phyloP scores from a whole-genome alignment of 371 early-diverging fungal genomes.

The Lichtheimia hyalospora region DNA sequence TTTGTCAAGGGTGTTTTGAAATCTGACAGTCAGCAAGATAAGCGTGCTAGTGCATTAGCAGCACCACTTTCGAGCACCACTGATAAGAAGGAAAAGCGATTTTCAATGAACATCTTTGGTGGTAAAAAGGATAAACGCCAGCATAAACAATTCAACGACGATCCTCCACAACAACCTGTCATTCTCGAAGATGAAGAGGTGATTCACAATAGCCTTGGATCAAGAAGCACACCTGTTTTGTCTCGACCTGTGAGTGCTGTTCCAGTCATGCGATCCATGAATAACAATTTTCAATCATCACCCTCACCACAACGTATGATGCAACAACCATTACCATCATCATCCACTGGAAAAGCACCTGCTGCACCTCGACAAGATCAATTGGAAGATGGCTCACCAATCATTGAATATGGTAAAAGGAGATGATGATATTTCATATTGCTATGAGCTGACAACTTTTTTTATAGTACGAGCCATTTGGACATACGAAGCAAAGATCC shows the following conservation, averaged over 20 bases:
- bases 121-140: constrained; percentile 25
- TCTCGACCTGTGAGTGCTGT: neutral
- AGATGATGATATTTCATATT: neutral
- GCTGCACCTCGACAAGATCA: constrained; percentile 11
- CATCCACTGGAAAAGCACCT: constrained; percentile 11
- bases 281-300: constrained; percentile 1
- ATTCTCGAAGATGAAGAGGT: constrained; percentile 1
- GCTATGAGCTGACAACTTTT: neutral
- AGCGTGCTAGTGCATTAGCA: neutral
- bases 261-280: neutral
- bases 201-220: neutral
- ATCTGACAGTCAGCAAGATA: neutral
- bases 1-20: constrained; percentile 27
- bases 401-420: constrained; percentile 10
- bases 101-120: constrained; percentile 21
- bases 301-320: neutral
- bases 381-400: constrained; percentile 12
- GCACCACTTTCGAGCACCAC: neutral
- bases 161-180: constrained; percentile 1
- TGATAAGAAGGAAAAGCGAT: constrained; percentile 15
- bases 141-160: constrained; percentile 5
- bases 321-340: constrained; percentile 2
- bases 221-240: constrained; percentile 5
- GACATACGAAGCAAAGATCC: constrained; percentile 43
- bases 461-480: constrained; percentile 25